Evolutionary conservation across 2,329 filamentous ascomycete genomes (phyloP).

Genomic region (Massarina eburnea): DNA sequence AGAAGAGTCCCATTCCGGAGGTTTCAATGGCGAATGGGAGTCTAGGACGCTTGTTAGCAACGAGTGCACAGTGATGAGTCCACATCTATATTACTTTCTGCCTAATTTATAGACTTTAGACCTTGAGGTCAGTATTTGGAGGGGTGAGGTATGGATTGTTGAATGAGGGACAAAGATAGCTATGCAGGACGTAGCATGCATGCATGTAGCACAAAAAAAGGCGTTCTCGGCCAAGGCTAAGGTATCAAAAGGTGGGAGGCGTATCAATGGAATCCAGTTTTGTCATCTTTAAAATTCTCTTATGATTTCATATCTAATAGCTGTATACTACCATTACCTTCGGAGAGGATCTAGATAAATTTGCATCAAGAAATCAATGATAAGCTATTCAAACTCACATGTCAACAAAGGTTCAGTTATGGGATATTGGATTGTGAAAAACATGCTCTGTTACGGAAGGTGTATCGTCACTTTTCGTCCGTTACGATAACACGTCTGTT

Average conservation of each 20-base stretch:
- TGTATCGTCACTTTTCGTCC: too few relatives aligned
- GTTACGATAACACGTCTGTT: too few relatives aligned
- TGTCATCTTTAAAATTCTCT: background rate
- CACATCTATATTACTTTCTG: background rate
- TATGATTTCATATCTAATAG: background rate
- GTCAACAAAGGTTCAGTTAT: too few relatives aligned
- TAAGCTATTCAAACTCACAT: too few relatives aligned
- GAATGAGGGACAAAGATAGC: background rate
- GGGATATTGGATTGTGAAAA: too few relatives aligned
- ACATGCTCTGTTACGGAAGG: too few relatives aligned
- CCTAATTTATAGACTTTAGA: background rate
- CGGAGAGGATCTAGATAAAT: background rate
- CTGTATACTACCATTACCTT: background rate
- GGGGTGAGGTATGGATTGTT: background rate
- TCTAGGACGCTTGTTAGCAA: constrained; percentile 39
- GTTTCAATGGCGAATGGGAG: constrained; percentile 40
- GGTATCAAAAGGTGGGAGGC: background rate
- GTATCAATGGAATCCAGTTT: background rate
- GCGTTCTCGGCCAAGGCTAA: background rate
- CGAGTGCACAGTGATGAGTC: constrained; percentile 2
- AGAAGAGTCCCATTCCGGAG: constrained; percentile 37
- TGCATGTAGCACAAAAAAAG: background rate
- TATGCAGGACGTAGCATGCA: constrained; percentile 1
- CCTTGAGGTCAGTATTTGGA: background rate
- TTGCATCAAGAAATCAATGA: background rate